Evolutionary conservation across 257 asterid species (phyloP).

Genomic region (Salvia miltiorrhiza): DNA sequence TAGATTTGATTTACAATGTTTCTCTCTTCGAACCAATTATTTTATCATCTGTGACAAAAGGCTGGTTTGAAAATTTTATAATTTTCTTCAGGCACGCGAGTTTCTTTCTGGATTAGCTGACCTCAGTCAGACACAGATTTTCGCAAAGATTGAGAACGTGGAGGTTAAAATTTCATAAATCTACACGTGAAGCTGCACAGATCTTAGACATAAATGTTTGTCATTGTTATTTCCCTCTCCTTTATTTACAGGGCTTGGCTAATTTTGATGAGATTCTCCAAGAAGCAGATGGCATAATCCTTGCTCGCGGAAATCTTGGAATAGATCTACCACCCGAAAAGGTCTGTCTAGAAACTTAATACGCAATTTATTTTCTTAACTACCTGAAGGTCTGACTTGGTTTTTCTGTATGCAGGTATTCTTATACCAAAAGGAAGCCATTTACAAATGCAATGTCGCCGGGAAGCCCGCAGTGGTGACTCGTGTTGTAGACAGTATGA

Average conservation of each 20-base stretch:
- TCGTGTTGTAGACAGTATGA: slow-evolving; percentile 96
- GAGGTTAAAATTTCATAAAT: slow-evolving; percentile 47
- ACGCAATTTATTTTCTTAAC: not conserved
- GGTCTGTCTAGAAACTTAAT: slow-evolving; percentile 33
- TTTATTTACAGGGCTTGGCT: slow-evolving; percentile 57
- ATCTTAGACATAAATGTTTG: not conserved
- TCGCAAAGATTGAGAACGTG: slow-evolving; percentile 85
- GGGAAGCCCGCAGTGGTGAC: slow-evolving; percentile 96
- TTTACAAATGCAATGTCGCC: slow-evolving; percentile 84
- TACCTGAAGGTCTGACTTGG: not conserved
- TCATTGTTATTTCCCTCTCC: not conserved
- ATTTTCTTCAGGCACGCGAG: slow-evolving; percentile 69
- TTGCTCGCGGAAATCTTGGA: slow-evolving; percentile 95
- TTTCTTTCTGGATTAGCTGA: slow-evolving; percentile 69
- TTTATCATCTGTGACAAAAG: slow-evolving; percentile 1
- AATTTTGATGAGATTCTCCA: slow-evolving; percentile 90
- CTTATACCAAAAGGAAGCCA: slow-evolving; percentile 81
- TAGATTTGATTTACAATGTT: not conserved
- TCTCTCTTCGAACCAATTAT: not conserved
- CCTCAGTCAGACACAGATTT: slow-evolving; percentile 70
- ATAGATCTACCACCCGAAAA: slow-evolving; percentile 97
- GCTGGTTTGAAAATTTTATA: not conserved
- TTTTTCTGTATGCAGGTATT: slow-evolving; percentile 56
- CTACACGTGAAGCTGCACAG: slow-evolving; percentile 6
- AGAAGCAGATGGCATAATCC: slow-evolving; percentile 96